Conservation (phyloP, 129 eudicot species). For the Escallonia herrerae region DNA sequence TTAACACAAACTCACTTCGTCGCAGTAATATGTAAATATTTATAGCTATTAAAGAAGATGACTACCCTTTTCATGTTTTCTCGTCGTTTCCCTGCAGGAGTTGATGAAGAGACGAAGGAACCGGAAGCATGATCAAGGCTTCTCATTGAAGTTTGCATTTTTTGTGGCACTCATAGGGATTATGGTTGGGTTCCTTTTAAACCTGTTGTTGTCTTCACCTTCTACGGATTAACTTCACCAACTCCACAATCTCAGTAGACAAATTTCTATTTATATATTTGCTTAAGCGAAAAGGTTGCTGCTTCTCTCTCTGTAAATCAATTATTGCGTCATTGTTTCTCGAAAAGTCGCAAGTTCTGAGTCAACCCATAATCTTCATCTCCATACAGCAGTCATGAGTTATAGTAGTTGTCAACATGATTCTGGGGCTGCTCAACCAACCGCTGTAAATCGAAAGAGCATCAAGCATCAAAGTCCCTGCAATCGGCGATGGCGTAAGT, state of each 20-base stretch:
- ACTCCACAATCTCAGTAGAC: background rate
- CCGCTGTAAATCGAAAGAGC: too few relatives aligned
- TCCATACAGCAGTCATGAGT: too few relatives aligned
- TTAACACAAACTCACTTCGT: too few relatives aligned
- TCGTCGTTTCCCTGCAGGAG: slow-evolving; percentile 31
- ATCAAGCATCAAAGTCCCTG: too few relatives aligned
- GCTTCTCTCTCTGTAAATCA: slow-evolving; percentile 29
- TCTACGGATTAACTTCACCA: slow-evolving; percentile 17
- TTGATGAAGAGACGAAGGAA: slow-evolving; percentile 42
- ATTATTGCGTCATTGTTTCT: slow-evolving; percentile 21
- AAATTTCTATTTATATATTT: slow-evolving; percentile 11
- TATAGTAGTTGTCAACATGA: too few relatives aligned
- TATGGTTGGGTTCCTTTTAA: slow-evolving; percentile 53
- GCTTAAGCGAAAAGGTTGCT: slow-evolving; percentile 11
- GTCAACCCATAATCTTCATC: too few relatives aligned
- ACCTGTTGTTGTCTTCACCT: slow-evolving; percentile 47
- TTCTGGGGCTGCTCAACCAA: too few relatives aligned
- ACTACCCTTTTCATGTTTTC: background rate
- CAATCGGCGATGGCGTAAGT: too few relatives aligned
- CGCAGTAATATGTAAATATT: too few relatives aligned
- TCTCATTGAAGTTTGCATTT: slow-evolving; percentile 54
- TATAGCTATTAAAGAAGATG: background rate
- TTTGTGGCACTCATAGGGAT: slow-evolving; percentile 65
- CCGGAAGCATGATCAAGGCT: slow-evolving; percentile 35
- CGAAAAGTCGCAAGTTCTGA: too few relatives aligned